Evolutionary conservation across 163 green algal species (phyloP), one percentile per base, ranked within the genome.

Genomic region (Chlamydomonas reinhardtii): DNA sequence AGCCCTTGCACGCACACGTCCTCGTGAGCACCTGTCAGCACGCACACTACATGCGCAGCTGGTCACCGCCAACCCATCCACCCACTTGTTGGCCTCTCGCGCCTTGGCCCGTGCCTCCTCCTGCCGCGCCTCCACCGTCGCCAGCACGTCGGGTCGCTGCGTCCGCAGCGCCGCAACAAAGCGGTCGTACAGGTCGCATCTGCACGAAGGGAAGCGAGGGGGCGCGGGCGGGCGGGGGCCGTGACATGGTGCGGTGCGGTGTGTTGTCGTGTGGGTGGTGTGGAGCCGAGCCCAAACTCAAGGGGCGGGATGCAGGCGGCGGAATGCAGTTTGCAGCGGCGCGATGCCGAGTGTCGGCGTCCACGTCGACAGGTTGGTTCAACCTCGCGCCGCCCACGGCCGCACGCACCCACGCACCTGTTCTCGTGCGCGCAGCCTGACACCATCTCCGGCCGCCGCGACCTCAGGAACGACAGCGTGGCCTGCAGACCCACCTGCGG

Each of bases 371-470:
- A n/a, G n/a, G n/a, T n/a, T n/a, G n/a, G n/a, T n/a, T n/a, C n/a
- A n/a, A n/a, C n/a, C n/a, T n/a, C n/a, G n/a, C n/a, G n/a, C n/a
- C 56, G 19, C 19, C 2, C 56, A 64, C 20, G 19, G n/a, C n/a
- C 56, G 19, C 56, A 64, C 56, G 56, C 19, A 29, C 82, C 43
- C 66, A 2, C 76, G 9, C 70, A 89, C 85, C 89, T 92, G n/a
- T 93, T 88, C 9, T 90, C 77, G 29, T 85, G 74, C 4, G 80
- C 70, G 48, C 94, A 95, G 31, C 97, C 97, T n/a, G 94, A 98
- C 29, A 99, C 92, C 17, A 98, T 92, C 29, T 95, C 94, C 19
- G 78, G 37, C 32, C 89, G 75, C 19, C 94, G 85, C 0, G 87
- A 89, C 14, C 66, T 76, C 35, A 92, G 74, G 78, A 91, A 92